These are phyloP conservation scores for Colletotrichum lupini DNA, from an alignment of 2,329 filamentous ascomycete species.

Conservation along the genomic window DNA sequence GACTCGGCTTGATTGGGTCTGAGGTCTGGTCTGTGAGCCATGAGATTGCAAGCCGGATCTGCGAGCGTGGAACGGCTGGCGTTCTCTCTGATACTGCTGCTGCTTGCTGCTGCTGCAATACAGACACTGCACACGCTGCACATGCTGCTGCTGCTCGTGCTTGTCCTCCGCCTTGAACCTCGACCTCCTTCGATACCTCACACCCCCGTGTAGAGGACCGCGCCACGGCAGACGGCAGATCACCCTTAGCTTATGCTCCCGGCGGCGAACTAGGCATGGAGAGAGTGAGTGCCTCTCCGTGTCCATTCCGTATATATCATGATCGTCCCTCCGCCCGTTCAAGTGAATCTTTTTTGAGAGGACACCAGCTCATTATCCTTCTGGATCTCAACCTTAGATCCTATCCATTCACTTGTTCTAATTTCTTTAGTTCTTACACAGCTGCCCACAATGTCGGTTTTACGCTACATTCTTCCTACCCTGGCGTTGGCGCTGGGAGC, in stretches of 20 bases:
- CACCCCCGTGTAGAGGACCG: slow-evolving; percentile 24
- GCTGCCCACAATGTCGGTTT: slow-evolving; percentile 29
- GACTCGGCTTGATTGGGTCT: slow-evolving; percentile 19
- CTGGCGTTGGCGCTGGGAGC: slow-evolving; percentile 32
- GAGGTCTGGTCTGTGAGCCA: slow-evolving; percentile 28
- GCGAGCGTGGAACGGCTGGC: background rate
- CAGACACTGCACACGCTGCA: slow-evolving; percentile 1
- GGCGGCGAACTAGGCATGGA: slow-evolving; percentile 6
- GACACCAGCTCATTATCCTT: slow-evolving; percentile 29
- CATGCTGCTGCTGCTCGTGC: background rate
- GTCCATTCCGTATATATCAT: slow-evolving; percentile 34
- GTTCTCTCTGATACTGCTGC: slow-evolving; percentile 8
- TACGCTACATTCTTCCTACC: slow-evolving; percentile 34
- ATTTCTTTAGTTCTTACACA: slow-evolving; percentile 25
- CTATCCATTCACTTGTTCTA: slow-evolving; percentile 32
- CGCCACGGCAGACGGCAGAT: slow-evolving; percentile 31
- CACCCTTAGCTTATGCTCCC: slow-evolving; percentile 21
- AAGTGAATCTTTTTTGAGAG: background rate
- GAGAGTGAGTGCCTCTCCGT: slow-evolving; percentile 19
- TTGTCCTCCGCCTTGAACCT: slow-evolving; percentile 13
- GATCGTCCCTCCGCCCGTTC: slow-evolving; percentile 29
- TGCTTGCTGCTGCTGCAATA: background rate
- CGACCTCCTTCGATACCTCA: slow-evolving; percentile 21
- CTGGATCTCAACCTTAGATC: slow-evolving; percentile 29
- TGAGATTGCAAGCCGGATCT: slow-evolving; percentile 22